A percentile compares a stretch with the other conserved stretches of the same genome.
Conservation (phyloP, 176 grass and related monocot species). For the Puccinellia tenuiflora region DNA sequence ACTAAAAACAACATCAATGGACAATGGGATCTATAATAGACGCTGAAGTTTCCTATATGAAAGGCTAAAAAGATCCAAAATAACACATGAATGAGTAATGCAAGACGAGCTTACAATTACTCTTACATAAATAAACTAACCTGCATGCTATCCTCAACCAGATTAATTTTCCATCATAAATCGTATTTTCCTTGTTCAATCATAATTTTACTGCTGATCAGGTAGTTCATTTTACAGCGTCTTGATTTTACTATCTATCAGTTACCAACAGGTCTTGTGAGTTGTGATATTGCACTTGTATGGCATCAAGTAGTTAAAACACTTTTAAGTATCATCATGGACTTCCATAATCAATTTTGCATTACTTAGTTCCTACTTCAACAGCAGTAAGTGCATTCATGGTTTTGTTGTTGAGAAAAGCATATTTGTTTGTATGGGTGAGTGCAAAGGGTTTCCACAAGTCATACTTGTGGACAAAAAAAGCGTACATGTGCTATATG, state of each 20-base stretch:
- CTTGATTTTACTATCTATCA: constrained; percentile 27
- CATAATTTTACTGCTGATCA: constrained; percentile 26
- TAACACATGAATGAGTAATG: not conserved
- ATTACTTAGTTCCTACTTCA: not conserved
- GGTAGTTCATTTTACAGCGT: constrained; percentile 30
- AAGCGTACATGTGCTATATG: too few species aligned
- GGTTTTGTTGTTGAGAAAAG: not conserved
- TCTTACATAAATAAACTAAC: constrained; percentile 3
- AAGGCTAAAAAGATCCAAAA: not conserved
- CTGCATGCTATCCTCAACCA: constrained; percentile 30
- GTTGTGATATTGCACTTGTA: constrained; percentile 27
- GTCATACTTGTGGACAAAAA: not conserved
- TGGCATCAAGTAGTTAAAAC: not conserved
- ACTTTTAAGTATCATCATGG: not conserved
- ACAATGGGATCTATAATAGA: constrained; percentile 15
- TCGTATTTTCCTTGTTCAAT: constrained; percentile 23
- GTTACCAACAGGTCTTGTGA: constrained; percentile 15
- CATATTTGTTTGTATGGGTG: not conserved
- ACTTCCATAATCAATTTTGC: not conserved
- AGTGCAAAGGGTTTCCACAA: not conserved
- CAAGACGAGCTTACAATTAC: not conserved
- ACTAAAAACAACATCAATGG: not conserved
- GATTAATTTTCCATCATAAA: constrained; percentile 24
- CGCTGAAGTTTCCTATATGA: not conserved
- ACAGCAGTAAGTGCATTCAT: constrained; percentile 1